Conservation (phyloP, 2,329 filamentous ascomycete species). For the Penicillium janthinellum region DNA sequence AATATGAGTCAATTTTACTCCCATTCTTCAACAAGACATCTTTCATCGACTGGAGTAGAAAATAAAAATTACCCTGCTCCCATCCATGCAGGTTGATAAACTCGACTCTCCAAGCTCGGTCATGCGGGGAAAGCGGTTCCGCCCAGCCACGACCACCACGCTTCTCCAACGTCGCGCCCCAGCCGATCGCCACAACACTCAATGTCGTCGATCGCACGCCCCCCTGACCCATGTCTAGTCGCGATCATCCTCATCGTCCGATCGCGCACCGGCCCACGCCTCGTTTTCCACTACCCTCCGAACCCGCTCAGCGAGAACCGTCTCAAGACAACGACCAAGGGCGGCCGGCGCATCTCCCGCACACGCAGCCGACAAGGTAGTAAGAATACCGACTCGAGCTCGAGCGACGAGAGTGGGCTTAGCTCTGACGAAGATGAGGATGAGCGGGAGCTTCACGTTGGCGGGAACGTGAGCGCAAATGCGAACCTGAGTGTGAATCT, state of each 20-base stretch:
- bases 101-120: background rate
- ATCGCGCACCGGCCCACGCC: slow-evolving; percentile 75
- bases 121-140: slow-evolving; percentile 25
- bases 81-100: background rate
- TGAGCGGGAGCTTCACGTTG: slow-evolving; percentile 20
- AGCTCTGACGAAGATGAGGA: slow-evolving; percentile 47
- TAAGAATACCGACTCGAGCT: slow-evolving; percentile 42
- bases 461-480: background rate
- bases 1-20: slow-evolving; percentile 8
- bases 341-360: slow-evolving; percentile 37
- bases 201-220: slow-evolving; percentile 51
- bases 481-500: background rate
- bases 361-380: slow-evolving; percentile 33
- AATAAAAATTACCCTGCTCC: background rate
- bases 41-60: background rate
- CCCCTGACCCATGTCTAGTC: slow-evolving; percentile 60
- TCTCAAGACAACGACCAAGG: slow-evolving; percentile 37
- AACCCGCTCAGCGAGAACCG: slow-evolving; percentile 47
- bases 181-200: slow-evolving; percentile 13
- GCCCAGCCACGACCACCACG: slow-evolving; percentile 22
- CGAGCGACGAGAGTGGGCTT: slow-evolving; percentile 41
- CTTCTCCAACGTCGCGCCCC: slow-evolving; percentile 17
- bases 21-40: background rate
- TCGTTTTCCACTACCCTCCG: slow-evolving; percentile 87
- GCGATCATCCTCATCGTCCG: slow-evolving; percentile 75